Percentiles rank a stretch among this genome's conserved stretches.
These are phyloP conservation scores for Corylus heterophylla DNA, from an alignment of 306 rosid genomes.

Conservation along the genomic window DNA sequence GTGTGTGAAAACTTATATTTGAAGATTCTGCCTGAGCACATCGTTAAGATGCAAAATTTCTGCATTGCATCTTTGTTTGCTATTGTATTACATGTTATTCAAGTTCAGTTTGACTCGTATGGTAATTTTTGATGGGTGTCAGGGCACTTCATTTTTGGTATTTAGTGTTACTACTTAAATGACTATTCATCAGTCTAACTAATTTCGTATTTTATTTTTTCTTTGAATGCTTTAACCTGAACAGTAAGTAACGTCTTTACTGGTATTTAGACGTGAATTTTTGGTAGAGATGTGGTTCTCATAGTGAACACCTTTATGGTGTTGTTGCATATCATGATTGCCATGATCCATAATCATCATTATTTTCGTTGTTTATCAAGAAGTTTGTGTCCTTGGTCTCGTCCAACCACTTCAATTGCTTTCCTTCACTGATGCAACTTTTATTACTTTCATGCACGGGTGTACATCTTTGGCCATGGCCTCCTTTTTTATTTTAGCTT, in stretches of 20 bases:
- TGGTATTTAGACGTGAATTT: not conserved
- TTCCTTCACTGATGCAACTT: not conserved
- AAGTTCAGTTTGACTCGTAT: not conserved
- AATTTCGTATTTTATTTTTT: not conserved
- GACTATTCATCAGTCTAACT: not conserved
- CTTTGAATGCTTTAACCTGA: not conserved
- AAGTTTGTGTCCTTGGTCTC: not conserved
- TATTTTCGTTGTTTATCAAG: not conserved
- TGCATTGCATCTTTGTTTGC: not conserved
- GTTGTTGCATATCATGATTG: not conserved
- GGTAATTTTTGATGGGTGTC: not conserved
- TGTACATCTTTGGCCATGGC: not conserved
- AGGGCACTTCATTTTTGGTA: not conserved
- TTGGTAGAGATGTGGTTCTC: not conserved
- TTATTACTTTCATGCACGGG: not conserved
- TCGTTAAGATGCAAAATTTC: not conserved
- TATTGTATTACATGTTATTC: not conserved
- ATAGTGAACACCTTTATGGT: not conserved
- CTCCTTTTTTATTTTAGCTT: not conserved
- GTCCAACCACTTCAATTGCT: not conserved
- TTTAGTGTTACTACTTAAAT: not conserved
- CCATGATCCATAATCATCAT: not conserved
- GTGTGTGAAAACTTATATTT: not conserved
- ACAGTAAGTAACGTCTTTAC: not conserved
- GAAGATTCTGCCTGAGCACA: not conserved